phyloP scores from a whole-genome alignment of 768 basidiomycete species.

The Mycena vulgaris region DNA sequence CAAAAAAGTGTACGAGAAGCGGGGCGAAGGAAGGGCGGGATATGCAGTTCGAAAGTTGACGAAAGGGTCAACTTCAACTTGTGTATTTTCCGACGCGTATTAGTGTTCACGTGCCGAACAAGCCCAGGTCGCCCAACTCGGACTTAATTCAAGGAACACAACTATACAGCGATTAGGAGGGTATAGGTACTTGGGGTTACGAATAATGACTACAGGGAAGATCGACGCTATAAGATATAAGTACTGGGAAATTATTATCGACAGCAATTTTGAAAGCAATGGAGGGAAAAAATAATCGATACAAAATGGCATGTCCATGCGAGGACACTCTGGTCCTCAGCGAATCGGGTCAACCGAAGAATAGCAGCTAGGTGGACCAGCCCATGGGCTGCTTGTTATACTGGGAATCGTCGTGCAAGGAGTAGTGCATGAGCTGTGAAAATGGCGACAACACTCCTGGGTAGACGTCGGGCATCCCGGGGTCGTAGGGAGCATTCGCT shows the following conservation, averaged over 20 bases:
- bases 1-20: constrained; percentile 11
- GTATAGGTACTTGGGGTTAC: constrained; percentile 31
- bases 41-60: background rate
- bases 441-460: constrained; percentile 26
- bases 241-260: constrained; percentile 24
- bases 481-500: constrained; percentile 22
- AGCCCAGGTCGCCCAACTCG: no score
- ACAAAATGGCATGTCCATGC: constrained; percentile 30
- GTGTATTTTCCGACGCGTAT: no score
- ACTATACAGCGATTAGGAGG: constrained; percentile 11
- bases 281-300: constrained; percentile 21
- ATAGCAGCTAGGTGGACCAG: constrained; percentile 2
- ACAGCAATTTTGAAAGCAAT: constrained; percentile 20
- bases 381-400: constrained; percentile 19
- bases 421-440: constrained; percentile 22
- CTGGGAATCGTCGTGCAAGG: background rate
- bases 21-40: background rate
- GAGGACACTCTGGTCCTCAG: background rate
- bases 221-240: constrained; percentile 38
- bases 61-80: no score
- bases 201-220: constrained; percentile 35
- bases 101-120: background rate
- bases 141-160: no score
- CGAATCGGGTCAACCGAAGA: constrained; percentile 28
- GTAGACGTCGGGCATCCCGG: constrained; percentile 6